A percentile compares a stretch with the other conserved stretches of the same genome.
phyloP scores from a whole-genome alignment of 2,329 filamentous ascomycete genomes.

The Neonectria neomacrospora region DNA sequence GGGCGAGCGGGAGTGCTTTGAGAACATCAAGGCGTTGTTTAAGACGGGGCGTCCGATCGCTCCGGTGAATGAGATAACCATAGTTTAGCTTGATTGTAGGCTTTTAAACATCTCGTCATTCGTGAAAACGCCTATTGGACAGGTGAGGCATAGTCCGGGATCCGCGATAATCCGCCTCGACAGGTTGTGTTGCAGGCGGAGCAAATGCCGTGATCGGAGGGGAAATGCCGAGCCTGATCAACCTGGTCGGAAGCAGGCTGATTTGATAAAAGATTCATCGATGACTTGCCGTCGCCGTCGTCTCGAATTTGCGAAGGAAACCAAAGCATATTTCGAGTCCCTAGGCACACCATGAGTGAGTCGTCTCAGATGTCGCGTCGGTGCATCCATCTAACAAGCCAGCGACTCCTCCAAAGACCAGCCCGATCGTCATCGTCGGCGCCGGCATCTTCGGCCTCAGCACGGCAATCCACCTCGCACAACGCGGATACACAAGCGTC shows the following conservation, averaged over 20 bases:
- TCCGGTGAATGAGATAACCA: slow-evolving; percentile 48
- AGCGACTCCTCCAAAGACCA: slow-evolving; percentile 4
- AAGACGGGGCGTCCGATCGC: slow-evolving; percentile 51
- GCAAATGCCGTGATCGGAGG: too few relatives aligned
- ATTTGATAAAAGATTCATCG: neutral
- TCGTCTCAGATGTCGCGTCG: neutral
- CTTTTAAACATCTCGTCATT: neutral
- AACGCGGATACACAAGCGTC: slow-evolving; percentile 57
- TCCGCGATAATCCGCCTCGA: neutral
- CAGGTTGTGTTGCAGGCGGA: too few relatives aligned
- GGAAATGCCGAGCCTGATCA: too few relatives aligned
- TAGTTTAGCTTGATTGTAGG: neutral
- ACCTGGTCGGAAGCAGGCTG: neutral
- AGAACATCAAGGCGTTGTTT: slow-evolving; percentile 56
- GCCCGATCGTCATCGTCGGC: slow-evolving; percentile 39
- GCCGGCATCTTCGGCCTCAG: slow-evolving; percentile 50
- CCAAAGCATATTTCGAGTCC: neutral
- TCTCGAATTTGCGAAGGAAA: neutral
- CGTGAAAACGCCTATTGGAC: neutral
- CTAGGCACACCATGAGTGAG: neutral
- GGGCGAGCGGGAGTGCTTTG: slow-evolving; percentile 57
- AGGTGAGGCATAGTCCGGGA: neutral
- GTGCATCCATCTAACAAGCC: too few relatives aligned
- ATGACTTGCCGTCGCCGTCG: neutral
- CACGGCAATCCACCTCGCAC: slow-evolving; percentile 48